phyloP scores from a whole-genome alignment of 305 asterid species.

The Fraxinus sp. region DNA sequence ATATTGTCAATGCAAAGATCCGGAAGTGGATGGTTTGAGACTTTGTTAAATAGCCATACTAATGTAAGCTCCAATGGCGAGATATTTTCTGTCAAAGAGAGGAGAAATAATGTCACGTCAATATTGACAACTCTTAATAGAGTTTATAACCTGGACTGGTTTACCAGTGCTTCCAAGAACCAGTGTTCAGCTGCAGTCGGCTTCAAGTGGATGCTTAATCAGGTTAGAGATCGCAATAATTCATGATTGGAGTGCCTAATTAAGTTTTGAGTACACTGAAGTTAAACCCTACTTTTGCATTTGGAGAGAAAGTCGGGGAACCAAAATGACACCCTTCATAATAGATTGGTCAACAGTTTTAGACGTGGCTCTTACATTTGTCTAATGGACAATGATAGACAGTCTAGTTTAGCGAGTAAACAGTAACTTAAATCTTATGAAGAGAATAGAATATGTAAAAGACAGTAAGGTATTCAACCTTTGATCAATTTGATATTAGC shows the following conservation, averaged over 20 bases:
- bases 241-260: neutral
- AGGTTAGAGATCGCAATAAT: constrained; percentile 37
- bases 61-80: constrained; percentile 95
- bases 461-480: neutral
- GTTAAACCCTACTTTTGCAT: neutral
- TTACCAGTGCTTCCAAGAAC: constrained; percentile 86
- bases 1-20: constrained; percentile 89
- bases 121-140: constrained; percentile 56
- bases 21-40: constrained; percentile 97
- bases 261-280: neutral
- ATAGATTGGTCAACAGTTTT: neutral
- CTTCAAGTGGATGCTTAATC: constrained; percentile 97
- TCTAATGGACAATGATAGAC: neutral
- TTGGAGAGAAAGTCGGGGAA: neutral
- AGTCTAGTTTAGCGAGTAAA: neutral
- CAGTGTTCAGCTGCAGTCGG: constrained; percentile 90
- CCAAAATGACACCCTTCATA: neutral
- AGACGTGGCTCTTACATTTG: neutral
- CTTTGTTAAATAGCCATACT: constrained; percentile 74
- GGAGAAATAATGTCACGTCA: constrained; percentile 66
- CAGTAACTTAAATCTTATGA: neutral
- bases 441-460: neutral
- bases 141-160: constrained; percentile 77
- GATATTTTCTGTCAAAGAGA: constrained; percentile 64
- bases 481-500: neutral